Percentiles rank a stretch among this genome's conserved stretches.
Conservation (phyloP, 2,329 filamentous ascomycete species). For the Triangularia setosa region DNA sequence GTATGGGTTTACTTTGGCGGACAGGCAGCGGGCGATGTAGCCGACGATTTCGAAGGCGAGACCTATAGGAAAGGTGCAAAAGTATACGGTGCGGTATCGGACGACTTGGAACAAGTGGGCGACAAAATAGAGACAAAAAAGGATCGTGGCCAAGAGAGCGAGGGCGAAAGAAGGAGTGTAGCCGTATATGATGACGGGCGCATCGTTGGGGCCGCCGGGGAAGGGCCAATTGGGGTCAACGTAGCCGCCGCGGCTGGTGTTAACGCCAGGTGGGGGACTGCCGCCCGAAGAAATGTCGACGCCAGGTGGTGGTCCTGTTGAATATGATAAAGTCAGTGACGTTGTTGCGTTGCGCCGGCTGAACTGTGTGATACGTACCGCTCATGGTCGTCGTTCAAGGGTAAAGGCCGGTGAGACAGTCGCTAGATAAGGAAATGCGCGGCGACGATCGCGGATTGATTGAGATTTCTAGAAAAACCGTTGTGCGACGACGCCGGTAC, state of each 20-base stretch:
- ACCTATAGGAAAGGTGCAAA: constrained; percentile 42
- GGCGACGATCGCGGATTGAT: not conserved
- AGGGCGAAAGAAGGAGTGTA: constrained; percentile 46
- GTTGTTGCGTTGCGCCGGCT: not conserved
- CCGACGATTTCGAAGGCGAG: constrained; percentile 47
- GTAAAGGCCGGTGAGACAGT: not conserved
- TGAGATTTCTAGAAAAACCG: not conserved
- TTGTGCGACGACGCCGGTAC: not conserved
- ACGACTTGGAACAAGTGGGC: constrained; percentile 37
- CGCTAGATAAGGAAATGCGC: too few species aligned
- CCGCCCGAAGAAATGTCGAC: not conserved
- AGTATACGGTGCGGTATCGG: constrained; percentile 43
- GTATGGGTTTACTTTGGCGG: constrained; percentile 48
- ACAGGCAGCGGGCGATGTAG: constrained; percentile 47
- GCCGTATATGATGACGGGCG: constrained; percentile 48
- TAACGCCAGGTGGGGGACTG: not conserved
- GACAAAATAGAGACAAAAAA: constrained; percentile 41
- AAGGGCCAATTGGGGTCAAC: constrained; percentile 51
- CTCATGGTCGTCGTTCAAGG: not conserved
- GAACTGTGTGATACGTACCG: not conserved
- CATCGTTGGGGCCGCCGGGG: constrained; percentile 42
- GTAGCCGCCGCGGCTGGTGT: constrained; percentile 31
- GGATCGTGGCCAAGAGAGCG: constrained; percentile 39
- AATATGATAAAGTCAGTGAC: not conserved
- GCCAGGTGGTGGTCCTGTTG: constrained; percentile 1